Evolutionary conservation across 176 grass and related monocot species (phyloP), one percentile per base, ranked within the genome.

Genomic region (Elymus sibiricus): DNA sequence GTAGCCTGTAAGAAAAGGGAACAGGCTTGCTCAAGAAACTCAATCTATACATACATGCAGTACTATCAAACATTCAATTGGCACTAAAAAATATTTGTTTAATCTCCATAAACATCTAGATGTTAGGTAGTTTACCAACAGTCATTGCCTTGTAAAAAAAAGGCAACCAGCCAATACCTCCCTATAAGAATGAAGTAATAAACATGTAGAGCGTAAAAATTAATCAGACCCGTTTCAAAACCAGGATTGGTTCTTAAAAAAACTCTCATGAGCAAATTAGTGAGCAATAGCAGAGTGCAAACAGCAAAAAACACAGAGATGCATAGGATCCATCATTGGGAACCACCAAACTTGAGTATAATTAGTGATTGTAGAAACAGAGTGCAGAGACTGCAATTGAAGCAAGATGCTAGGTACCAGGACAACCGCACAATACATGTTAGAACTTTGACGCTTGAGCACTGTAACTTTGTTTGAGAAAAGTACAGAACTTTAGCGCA

Each of bases 281-380:
- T 8, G 65, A 19, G 10, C n/a, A 64, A 46, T 76, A 47, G 27
- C 70, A 74, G 10, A 9, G 16, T 63, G 14, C 5, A 72, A 55
- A 67, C 66, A 62, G 22, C 9, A 87, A 29, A 81, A 29, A 21
- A 43, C 24, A 82, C 11, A 79, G 21, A 76, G 77, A 74, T 61
- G 86, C 64, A 86, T 88, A 95, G n/a, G n/a, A n/a, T n/a, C n/a
- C 64, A 64, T 92, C 91, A 91, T 98, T 98, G 61, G 96, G 96
- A 58, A 89, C 96, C 96, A 98, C 96, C 96, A 98, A 86, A 98
- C 86, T 94, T 98, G 96, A 74, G 93, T 98, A 82, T 98, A 76
- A 84, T 98, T 98, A 37, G 96, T 98, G 82, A 95, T 95, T 73
- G 96, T 98, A n/a, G 96, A 93, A 81, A 98, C 61, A 53, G 43